Evolutionary conservation across 31 red algal species (phyloP), one percentile per base, ranked within the genome.

Genomic region (Pterothamnion heteromorphum): DNA sequence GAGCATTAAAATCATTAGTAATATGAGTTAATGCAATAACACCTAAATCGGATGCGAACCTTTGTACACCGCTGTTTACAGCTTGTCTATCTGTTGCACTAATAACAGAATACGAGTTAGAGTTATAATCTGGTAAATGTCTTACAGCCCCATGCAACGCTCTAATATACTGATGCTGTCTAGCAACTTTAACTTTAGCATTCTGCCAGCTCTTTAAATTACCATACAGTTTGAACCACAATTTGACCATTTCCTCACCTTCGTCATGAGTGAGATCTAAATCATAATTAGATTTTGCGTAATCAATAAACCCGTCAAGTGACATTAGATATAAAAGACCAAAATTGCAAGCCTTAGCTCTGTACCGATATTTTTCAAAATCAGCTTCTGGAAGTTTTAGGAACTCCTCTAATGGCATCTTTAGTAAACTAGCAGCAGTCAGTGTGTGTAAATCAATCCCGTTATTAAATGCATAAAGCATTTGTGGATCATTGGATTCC

Each of bases 261-360:
- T 78, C 72, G 31, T 28, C 72, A 78, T 78, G 28, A 78, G 72
- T 78, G 72, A 78, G 31, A 28, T 78, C 72, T 32, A 78, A 28
- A 78, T 33, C 72, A 33, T 78, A 78, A 28, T 78, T 33, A 78
- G 31, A 32, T 78, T 78, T 78, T 28, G 72, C 72, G 72, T 78
- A 78, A 33, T 28, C 31, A 28, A 32, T 78, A 41, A 41, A 41
- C 38, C 38, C 38, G 38, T 41, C 38, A 41, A 41, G 38, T 41
- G 31, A 41, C 82, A 86, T 86, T 24, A 28, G 28, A 41, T 86
- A 86, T 35, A 86, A 26, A 35, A 86, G 36, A 26, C 82, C 82
- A 37, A 86, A 86, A 35, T 86, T 86, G 35, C 27, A 35, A 28
- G 82, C 82, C 35, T 86, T 86, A 41, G 82, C 82, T 35, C 22